Percentiles rank a stretch among this genome's conserved stretches.
These are phyloP conservation scores for Suillus lakei DNA, from an alignment of 768 basidiomycete genomes.

Conservation along the genomic window DNA sequence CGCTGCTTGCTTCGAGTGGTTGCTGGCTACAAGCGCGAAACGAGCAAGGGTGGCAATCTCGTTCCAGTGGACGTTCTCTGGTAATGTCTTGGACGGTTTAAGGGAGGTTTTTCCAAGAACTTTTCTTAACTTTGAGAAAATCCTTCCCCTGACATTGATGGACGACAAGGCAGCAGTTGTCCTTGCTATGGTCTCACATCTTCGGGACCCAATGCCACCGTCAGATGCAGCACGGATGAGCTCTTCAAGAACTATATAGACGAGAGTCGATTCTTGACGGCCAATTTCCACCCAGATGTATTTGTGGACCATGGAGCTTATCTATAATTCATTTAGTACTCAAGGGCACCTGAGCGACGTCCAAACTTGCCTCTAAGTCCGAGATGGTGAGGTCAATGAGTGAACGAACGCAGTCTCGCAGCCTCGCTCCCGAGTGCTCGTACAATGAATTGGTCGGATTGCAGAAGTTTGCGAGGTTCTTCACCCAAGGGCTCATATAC, in stretches of 20 bases:
- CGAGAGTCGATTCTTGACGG: slow-evolving; percentile 64
- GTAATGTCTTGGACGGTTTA: slow-evolving; percentile 62
- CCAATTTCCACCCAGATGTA: slow-evolving; percentile 80
- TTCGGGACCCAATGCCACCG: slow-evolving; percentile 73
- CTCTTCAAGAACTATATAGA: slow-evolving; percentile 81
- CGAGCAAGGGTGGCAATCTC: slow-evolving; percentile 83
- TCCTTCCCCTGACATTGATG: slow-evolving; percentile 75
- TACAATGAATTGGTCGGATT: slow-evolving; percentile 71
- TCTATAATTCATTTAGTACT: slow-evolving; percentile 42
- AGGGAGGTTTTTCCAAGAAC: slow-evolving; percentile 75
- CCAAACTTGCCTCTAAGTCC: slow-evolving; percentile 64
- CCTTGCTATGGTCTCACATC: slow-evolving; percentile 78
- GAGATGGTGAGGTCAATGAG: slow-evolving; percentile 75
- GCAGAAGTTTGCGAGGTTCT: slow-evolving; percentile 73
- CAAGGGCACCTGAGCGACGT: slow-evolving; percentile 3
- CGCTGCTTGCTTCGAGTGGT: slow-evolving; percentile 63
- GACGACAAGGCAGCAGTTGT: slow-evolving; percentile 77
- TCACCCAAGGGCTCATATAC: slow-evolving; percentile 90
- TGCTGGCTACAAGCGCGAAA: slow-evolving; percentile 72
- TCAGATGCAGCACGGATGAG: slow-evolving; percentile 83
- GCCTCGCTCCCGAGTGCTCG: slow-evolving; percentile 71
- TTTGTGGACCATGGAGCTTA: slow-evolving; percentile 68
- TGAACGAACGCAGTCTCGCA: slow-evolving; percentile 82
- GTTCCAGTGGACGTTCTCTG: slow-evolving; percentile 76
- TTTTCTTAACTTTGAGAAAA: slow-evolving; percentile 81